These are phyloP conservation scores for Paracorniculantispora psalliotae DNA, from an alignment of 2,329 filamentous ascomycete genomes.

Conservation along the genomic window DNA sequence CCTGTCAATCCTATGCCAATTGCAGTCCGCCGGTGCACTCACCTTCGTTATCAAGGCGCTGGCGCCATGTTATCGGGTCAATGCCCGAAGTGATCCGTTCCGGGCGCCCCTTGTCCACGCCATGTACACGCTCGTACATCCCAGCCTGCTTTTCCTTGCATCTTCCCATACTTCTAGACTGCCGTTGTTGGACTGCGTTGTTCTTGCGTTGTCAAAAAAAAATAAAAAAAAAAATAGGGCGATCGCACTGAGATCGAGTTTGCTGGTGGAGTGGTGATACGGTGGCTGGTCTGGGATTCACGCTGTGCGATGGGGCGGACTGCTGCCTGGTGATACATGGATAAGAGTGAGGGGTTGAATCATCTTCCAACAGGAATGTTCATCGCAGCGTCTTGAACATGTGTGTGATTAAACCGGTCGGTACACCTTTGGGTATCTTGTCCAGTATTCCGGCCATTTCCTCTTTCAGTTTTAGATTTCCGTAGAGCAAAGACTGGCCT, in stretches of 20 bases:
- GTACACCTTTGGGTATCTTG: too few relatives aligned
- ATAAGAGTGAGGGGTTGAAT: too few relatives aligned
- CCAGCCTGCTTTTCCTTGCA: background rate
- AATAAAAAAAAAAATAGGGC: background rate
- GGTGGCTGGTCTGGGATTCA: background rate
- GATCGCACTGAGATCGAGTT: background rate
- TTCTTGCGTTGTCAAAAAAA: background rate
- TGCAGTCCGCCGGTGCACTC: background rate
- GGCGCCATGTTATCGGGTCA: background rate
- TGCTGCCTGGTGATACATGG: background rate
- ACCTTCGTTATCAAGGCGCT: background rate
- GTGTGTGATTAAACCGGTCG: too few relatives aligned
- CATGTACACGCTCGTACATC: background rate
- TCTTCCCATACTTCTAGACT: too few relatives aligned
- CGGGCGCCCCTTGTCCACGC: background rate
- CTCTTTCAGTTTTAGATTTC: too few relatives aligned
- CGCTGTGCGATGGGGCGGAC: background rate
- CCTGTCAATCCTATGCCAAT: background rate
- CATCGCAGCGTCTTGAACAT: too few relatives aligned
- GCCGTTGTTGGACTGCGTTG: too few relatives aligned
- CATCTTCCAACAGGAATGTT: too few relatives aligned
- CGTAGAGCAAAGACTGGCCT: too few relatives aligned
- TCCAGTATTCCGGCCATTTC: too few relatives aligned
- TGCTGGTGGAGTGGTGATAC: background rate
- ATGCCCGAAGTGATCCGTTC: background rate